phyloP scores from a whole-genome alignment of 2,329 filamentous ascomycete species.

The Tolypocladium pustulatum region DNA sequence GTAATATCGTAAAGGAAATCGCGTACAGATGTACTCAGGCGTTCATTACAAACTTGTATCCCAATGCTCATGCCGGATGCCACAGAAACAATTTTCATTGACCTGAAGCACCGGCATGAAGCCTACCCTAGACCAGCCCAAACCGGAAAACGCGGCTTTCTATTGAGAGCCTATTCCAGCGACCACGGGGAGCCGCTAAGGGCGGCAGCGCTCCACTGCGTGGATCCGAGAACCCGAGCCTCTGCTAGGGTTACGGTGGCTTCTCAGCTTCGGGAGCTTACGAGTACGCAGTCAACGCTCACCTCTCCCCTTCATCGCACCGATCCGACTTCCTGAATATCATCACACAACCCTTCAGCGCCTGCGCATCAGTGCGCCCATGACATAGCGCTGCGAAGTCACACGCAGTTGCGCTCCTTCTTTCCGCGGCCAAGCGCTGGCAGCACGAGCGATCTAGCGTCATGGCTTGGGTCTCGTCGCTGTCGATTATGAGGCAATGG shows the following conservation, averaged over 20 bases:
- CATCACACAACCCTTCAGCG: neutral
- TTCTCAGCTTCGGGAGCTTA: neutral
- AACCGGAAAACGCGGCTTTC: neutral
- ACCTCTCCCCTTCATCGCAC: neutral
- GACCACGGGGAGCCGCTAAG: neutral
- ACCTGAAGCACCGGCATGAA: neutral
- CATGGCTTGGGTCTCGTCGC: constrained; percentile 5
- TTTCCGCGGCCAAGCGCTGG: neutral
- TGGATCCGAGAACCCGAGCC: neutral
- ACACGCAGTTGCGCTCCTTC: neutral
- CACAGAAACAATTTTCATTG: neutral
- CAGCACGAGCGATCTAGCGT: constrained; percentile 1
- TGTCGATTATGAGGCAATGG: constrained; percentile 13
- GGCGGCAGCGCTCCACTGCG: neutral
- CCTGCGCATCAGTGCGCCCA: neutral
- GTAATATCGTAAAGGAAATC: neutral
- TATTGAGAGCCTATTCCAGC: neutral
- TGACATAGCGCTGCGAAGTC: neutral
- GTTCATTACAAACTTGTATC: neutral
- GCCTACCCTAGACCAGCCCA: neutral
- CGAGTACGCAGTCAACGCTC: neutral
- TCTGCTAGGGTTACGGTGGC: neutral
- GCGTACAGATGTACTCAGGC: too few species aligned
- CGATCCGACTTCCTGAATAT: neutral
- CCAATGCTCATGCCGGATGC: neutral